Base-by-base conservation (phyloP, 768 basidiomycete genomes). In the Lentinula boryana region DNA sequence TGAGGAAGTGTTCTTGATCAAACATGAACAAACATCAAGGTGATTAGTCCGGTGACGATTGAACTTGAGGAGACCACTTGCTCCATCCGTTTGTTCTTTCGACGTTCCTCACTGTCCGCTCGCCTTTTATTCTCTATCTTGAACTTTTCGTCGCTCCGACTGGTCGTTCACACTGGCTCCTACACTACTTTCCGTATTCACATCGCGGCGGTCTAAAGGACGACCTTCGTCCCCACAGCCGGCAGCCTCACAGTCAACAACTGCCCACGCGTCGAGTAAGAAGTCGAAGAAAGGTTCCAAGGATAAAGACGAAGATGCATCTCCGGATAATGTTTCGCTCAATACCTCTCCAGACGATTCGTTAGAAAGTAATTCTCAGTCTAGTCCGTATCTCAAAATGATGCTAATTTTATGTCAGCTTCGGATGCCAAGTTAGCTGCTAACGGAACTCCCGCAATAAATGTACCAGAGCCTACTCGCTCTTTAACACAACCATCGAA, bases 231-330 rank as follows among this genome's bases (percentile, higher is more conserved):
- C 89, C 60, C 86, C 87, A 40, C 83, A 84, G 71, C 84, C 85
- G 63, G 70, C 72, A 66, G 76, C 78, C 65, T 76, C 84, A 15
- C 76, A 78, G 70, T 72, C 76, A 63, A 80, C 77, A 62, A 91
- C 91, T 88, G 90, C 91, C 76, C 90, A 91, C 72, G 87, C 89
- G 76, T 84, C 86, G 69, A 92, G 89, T 65, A 91, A 88, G 80
- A 91, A 87, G 81, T 75, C 82, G 66, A 88, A 84, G 81, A 89
- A 87, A 76, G 73, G 76, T 57, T 73, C 76, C 61, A 90, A 85
- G 74, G 90, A 91, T 72, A 85, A 84, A 74, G 87, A 85, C 66
- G 82, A 78, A 69, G 82, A 87, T 53, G 67, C 64, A 46, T 66
- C 73, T 58, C 68, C 73, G 50, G 77, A 78, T 60, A 67, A 68